Evolutionary conservation across 495 filamentous ascomycete genomes (phyloP), one percentile per base, ranked within the genome.

Genomic region (Aspergillus panamensis): DNA sequence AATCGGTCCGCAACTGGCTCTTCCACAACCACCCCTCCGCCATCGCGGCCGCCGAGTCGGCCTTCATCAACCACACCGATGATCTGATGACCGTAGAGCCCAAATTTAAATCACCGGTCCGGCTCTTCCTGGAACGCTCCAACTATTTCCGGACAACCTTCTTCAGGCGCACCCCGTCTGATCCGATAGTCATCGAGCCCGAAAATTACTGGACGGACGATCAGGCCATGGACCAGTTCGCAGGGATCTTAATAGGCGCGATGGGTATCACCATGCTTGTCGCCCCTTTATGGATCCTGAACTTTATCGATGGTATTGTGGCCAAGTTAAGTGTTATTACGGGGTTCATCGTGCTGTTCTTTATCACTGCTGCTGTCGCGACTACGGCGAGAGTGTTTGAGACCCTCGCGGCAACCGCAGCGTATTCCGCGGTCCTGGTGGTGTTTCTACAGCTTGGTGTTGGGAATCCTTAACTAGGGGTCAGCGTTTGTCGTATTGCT

Each of bases 341-440:
- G 5, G 32, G 30, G 8, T 53, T 53, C 35, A 53, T 53, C 0
- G 12, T 53, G 3, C 12, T 53, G 8, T 53, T 53, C 33, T 16
- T 53, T 17, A 16, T 32, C 3, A n/a, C 40, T 16, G 50, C 40
- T 13, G 30, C 50, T 1, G 9, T 42, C 3, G 35, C n/a, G 9
- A 40, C 50, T 9, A 42, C 10, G 6, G 33, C 50, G 19, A 53
- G 21, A 10, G 3, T 32, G n/a, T 53, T 13, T 42, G 50, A 53
- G 17, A 13, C 32, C 13, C 17, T 53, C 7, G 33, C 50, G 12
- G 50, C 50, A 8, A 53, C 33, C 3, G 50, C 50, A 40, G 50
- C 50, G 50, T 53, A 53, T 14, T 51, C 48, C 10, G 31, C 48
- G 6, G 32, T 51, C 17, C 48, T 51, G 8, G 32, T 51, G 25